Conservation (phyloP, 2,329 filamentous ascomycete species). For the Emergomyces pasteurianus region DNA sequence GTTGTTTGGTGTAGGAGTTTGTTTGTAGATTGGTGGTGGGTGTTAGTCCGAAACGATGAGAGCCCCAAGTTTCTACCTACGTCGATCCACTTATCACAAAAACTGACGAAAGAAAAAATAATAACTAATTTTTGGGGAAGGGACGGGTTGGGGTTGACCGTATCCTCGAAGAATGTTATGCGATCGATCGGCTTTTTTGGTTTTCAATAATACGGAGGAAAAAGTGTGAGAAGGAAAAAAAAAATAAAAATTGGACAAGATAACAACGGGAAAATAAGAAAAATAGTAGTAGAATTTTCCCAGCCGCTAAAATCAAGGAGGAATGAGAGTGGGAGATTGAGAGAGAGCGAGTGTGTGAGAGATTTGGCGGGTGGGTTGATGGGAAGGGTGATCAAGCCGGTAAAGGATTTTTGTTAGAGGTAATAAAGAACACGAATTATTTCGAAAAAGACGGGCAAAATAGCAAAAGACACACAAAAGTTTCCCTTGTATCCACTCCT, state of each 20-base stretch:
- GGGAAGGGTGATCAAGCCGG: not conserved
- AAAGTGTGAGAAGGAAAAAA: not conserved
- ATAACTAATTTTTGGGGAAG: not conserved
- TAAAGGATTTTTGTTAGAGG: not conserved
- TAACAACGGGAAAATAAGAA: not conserved
- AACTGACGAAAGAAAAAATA: not conserved
- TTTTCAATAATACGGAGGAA: not conserved
- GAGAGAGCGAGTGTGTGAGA: not conserved
- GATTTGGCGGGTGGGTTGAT: constrained; percentile 7
- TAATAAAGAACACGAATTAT: not conserved
- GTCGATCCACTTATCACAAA: not conserved
- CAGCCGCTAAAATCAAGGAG: constrained; percentile 2
- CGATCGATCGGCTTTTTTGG: not conserved
- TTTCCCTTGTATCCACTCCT: constrained; percentile 9
- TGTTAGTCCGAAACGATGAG: not conserved
- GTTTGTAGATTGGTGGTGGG: too few relatives aligned
- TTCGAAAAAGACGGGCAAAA: constrained; percentile 1
- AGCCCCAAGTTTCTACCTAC: not conserved
- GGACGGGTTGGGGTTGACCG: too few relatives aligned
- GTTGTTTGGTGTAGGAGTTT: too few relatives aligned
- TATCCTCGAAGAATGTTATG: not conserved
- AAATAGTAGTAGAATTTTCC: not conserved
- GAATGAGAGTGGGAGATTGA: constrained; percentile 3
- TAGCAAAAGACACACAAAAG: constrained; percentile 2
- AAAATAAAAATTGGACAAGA: too few relatives aligned